Base-by-base conservation (phyloP, 768 basidiomycete genomes). In the Tylopilus subfusipes region DNA sequence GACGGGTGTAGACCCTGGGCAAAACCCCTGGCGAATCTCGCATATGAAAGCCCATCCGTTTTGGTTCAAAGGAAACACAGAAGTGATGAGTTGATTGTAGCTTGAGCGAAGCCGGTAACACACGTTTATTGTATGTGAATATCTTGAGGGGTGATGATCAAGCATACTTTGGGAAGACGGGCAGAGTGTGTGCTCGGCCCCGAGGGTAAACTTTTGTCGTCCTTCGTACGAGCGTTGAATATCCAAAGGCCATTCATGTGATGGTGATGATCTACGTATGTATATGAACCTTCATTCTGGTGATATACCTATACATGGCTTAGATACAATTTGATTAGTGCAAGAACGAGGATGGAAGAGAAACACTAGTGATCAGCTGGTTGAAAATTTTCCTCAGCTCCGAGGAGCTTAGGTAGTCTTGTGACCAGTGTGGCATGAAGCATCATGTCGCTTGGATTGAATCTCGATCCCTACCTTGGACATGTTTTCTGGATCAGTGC, bases 41-140 rank as follows among this genome's bases (percentile, higher is more conserved):
- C 57, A 60, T 38, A 59, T 66, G 62, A 68, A 64, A 30, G 57
- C 50, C 16, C 67, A 68, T 52, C 67, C 64, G 16, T 62, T 62
- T 50, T 66, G 67, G 66, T 64, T 68, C 40, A 60, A 34, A 42
- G 67, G 68, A 47, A 68, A 65, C 39, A 53, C 46, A 2, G 65
- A 68, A 29, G 65, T 61, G n/a, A 67, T 58, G 60, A 44, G 38
- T 50, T 57, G 50, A 55, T 50, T 16, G 48, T 49, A 24, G 31
- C 46, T 47, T 39, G 50, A 50, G 29, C 36, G 29, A 12, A 22
- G 25, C 29, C 34, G 13, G 18, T 18, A 44, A 34, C 47, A 22
- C 21, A 19, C 50, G 45, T 58, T 50, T 47, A 29, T 39, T 29
- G 24, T 39, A 33, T 27, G 44, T 43, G 19, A 22, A 14, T 24